A percentile compares a stretch with the other conserved stretches of the same genome.
These are phyloP conservation scores for Xylaria intraflava DNA, from an alignment of 495 filamentous ascomycete species.

Conservation along the genomic window DNA sequence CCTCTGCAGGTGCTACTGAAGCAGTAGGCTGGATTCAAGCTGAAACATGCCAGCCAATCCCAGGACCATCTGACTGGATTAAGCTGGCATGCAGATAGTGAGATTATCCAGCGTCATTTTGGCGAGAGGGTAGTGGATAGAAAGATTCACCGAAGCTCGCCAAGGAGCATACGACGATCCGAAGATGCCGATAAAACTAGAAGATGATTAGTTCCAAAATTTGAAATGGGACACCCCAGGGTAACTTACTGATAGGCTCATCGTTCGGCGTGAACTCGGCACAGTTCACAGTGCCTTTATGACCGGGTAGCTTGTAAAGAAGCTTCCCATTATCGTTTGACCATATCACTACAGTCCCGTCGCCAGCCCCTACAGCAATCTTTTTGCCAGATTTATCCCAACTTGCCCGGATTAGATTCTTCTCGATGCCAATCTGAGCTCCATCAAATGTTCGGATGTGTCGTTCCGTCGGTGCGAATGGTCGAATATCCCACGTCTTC, in stretches of 20 bases:
- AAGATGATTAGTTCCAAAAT: slow-evolving; percentile 20
- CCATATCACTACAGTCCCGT: slow-evolving; percentile 89
- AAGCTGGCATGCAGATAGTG: background rate
- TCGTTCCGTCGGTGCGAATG: slow-evolving; percentile 83
- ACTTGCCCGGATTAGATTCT: slow-evolving; percentile 84
- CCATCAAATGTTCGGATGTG: slow-evolving; percentile 83
- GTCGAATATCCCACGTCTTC: slow-evolving; percentile 91
- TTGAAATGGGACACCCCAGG: background rate
- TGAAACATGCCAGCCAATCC: background rate
- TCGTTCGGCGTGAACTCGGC: slow-evolving; percentile 77
- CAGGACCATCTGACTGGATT: background rate
- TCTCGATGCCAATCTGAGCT: slow-evolving; percentile 78
- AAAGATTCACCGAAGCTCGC: slow-evolving; percentile 47
- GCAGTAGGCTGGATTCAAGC: background rate
- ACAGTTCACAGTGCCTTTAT: slow-evolving; percentile 93
- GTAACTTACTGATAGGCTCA: slow-evolving; percentile 82
- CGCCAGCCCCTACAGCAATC: slow-evolving; percentile 84
- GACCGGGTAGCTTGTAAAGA: slow-evolving; percentile 88
- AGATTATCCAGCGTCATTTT: background rate
- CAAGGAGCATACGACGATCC: slow-evolving; percentile 70
- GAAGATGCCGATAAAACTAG: slow-evolving; percentile 81
- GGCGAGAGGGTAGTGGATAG: background rate
- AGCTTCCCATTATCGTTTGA: slow-evolving; percentile 74
- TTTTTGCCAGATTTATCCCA: slow-evolving; percentile 84
- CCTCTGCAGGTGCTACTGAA: background rate